Percentiles rank a stretch among this genome's conserved stretches.
phyloP scores from a whole-genome alignment of 2,329 filamentous ascomycete species.

The Fusarium pseudocircinatum region DNA sequence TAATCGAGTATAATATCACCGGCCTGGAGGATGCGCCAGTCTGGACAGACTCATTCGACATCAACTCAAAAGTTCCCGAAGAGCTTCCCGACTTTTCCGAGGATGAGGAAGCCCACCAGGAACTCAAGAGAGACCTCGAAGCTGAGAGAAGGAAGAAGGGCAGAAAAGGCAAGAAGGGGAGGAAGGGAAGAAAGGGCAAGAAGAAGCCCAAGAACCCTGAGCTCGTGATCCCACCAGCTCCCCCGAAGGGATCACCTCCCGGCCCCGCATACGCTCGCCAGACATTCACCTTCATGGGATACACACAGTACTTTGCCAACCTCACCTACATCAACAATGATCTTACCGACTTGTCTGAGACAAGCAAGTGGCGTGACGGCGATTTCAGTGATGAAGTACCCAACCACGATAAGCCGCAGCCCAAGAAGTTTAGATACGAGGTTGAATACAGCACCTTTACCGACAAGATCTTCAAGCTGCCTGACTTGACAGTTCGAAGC shows the following conservation, averaged over 20 bases:
- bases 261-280: conserved; percentile 93
- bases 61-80: conserved; percentile 6
- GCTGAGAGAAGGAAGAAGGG: conserved; percentile 49
- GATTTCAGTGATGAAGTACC: conserved; percentile 68
- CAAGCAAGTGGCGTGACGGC: conserved; percentile 69
- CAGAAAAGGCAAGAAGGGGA: conserved; percentile 53
- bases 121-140: conserved; percentile 44
- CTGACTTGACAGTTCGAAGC: conserved; percentile 85
- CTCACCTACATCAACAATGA: conserved; percentile 89
- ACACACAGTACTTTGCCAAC: conserved; percentile 93
- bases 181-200: conserved; percentile 53
- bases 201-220: conserved; percentile 67
- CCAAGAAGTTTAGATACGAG: conserved; percentile 76
- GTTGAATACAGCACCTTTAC: conserved; percentile 87
- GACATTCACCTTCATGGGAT: conserved; percentile 79
- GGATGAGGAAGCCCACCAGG: conserved; percentile 35
- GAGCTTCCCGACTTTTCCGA: conserved; percentile 26
- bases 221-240: conserved; percentile 74
- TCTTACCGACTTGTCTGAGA: conserved; percentile 51
- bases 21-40: conserved; percentile 70
- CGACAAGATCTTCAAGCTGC: conserved; percentile 77
- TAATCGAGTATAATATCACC: conserved; percentile 93
- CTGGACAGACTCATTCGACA: conserved; percentile 54
- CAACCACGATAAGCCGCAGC: conserved; percentile 62
- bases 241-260: conserved; percentile 76